A percentile compares a stretch with the other conserved stretches of the same genome.
These are phyloP conservation scores for Monosporozyma aerobia DNA, from an alignment of 805 yeast genomes.

Conservation along the genomic window DNA sequence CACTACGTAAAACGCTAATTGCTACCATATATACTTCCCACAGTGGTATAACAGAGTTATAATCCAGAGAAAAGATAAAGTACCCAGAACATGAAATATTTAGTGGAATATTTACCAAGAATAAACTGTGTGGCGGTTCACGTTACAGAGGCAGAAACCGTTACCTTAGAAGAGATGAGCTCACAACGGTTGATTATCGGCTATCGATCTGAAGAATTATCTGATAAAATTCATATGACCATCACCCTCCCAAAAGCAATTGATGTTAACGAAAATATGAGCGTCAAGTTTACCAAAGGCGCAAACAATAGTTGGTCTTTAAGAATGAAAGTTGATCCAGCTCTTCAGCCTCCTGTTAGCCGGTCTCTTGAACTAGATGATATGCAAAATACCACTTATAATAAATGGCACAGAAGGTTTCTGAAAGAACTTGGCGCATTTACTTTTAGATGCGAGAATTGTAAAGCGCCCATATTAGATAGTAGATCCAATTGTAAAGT, in stretches of 20 bases:
- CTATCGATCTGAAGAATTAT: neutral
- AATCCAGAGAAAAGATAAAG: neutral
- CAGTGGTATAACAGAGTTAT: neutral
- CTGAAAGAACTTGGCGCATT: neutral
- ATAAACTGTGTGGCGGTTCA: constrained; percentile 14
- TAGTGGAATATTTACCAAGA: constrained; percentile 10
- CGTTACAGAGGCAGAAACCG: constrained; percentile 8
- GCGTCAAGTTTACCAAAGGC: constrained; percentile 1
- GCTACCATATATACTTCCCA: neutral
- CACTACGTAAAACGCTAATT: neutral
- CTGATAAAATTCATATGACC: too few species aligned
- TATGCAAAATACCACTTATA: neutral
- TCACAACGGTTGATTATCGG: neutral
- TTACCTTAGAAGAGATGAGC: neutral
- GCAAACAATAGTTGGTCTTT: constrained; percentile 2
- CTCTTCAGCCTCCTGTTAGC: neutral
- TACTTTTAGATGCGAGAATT: neutral
- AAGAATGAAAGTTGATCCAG: constrained; percentile 6
- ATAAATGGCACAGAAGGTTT: constrained; percentile 3
- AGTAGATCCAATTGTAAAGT: constrained; percentile 9
- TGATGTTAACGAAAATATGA: neutral
- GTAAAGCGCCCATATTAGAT: neutral
- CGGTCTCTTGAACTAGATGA: neutral
- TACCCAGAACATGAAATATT: constrained; percentile 1
- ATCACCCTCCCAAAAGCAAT: constrained; percentile 7